phyloP scores from a whole-genome alignment of 306 rosid genomes.

The Medicago ruthenica region DNA sequence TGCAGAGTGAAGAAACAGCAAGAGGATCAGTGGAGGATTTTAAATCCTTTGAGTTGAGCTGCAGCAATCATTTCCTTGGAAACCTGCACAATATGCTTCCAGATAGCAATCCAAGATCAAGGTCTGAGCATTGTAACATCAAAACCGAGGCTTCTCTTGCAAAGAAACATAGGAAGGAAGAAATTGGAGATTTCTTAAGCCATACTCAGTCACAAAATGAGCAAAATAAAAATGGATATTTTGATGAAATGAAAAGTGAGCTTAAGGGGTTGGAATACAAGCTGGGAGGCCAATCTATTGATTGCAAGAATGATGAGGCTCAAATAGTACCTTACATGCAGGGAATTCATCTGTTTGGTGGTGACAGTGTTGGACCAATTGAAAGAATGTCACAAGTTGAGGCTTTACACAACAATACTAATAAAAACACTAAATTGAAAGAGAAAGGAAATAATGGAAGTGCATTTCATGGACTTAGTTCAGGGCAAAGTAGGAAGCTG shows the following conservation, averaged over 20 bases:
- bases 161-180: slow-evolving; percentile 44
- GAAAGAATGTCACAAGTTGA: slow-evolving; percentile 39
- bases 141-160: slow-evolving; percentile 16
- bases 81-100: slow-evolving; percentile 39
- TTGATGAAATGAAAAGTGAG: slow-evolving; percentile 33
- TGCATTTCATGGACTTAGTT: slow-evolving; percentile 25
- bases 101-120: slow-evolving; percentile 28
- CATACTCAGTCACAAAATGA: slow-evolving; percentile 34
- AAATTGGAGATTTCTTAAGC: background rate
- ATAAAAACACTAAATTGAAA: slow-evolving; percentile 31
- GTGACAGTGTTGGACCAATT: slow-evolving; percentile 29
- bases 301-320: slow-evolving; percentile 11
- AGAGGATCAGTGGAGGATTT: slow-evolving; percentile 35
- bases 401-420: slow-evolving; percentile 37
- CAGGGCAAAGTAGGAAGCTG: slow-evolving; percentile 38
- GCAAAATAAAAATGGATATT: slow-evolving; percentile 9
- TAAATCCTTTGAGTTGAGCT: slow-evolving; percentile 26
- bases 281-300: slow-evolving; percentile 37
- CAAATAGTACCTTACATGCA: slow-evolving; percentile 36
- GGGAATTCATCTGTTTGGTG: slow-evolving; percentile 25
- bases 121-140: slow-evolving; percentile 14
- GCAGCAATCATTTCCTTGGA: slow-evolving; percentile 26
- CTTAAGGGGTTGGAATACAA: slow-evolving; percentile 40
- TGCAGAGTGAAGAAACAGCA: slow-evolving; percentile 42
- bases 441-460: slow-evolving; percentile 40